Base-by-base conservation (phyloP, 108 stramenopile species). In the Bacterosira constricta region DNA sequence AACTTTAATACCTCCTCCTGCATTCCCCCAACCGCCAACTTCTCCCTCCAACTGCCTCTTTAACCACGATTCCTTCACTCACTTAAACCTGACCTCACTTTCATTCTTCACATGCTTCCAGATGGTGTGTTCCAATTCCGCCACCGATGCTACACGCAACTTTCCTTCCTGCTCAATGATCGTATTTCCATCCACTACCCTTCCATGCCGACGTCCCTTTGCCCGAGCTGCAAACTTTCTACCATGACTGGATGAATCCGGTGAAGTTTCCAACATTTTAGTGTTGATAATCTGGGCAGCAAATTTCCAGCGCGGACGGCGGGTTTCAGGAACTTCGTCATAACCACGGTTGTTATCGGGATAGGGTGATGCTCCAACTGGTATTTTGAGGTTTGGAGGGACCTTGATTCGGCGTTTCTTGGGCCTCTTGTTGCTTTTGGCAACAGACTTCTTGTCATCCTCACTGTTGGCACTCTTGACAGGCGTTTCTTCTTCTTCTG, bases 231-330 rank as follows among this genome's bases (percentile, higher is more conserved):
- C 78, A 12, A 31, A 58, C 41, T 61, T 66, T 53, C 69, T 69
- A 20, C 73, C 60, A 18, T 46, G 55, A 30, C 34, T 50, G 9
- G 38, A 7, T 4, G 73, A 66, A 45, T 54, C 44, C 3, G 56
- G 36, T 4, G 64, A 56, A 46, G 81, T 83, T 26, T 81, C 72
- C 62, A 85, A 51, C 9, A 77, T 71, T 8, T 88, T 82, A 1
- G 89, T 90, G 68, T 94, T 85, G 66, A 94, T 88, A 20, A 86
- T 77, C 75, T 91, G 77, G 6, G 93, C 93, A 18, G 88, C 90
- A 63, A 63, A 94, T 77, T 94, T 91, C 84, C 85, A 91, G 35
- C 90, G 89, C 34, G 76, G 77, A 25, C 93, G 65, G 13, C 72
- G 71, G 11, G 75, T 66, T 45, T 59, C 50, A 25, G 72, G 29